Conservation (phyloP, 2,329 filamentous ascomycete genomes). For the Penicillium sp. region DNA sequence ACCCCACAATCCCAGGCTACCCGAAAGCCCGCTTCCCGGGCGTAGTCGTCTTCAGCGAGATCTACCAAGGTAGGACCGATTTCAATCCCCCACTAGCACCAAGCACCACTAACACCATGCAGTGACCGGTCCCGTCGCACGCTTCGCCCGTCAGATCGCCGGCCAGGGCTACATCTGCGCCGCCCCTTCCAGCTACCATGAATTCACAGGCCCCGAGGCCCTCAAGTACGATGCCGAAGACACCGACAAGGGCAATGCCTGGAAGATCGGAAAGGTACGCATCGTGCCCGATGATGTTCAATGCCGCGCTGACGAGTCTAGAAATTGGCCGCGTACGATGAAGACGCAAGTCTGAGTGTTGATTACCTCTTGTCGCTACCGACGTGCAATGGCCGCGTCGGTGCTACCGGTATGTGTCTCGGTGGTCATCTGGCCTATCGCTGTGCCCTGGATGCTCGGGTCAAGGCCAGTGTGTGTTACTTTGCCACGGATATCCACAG, state of each 20-base stretch:
- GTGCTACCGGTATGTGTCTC: slow-evolving; percentile 86
- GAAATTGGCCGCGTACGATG: slow-evolving; percentile 84
- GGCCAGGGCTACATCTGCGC: slow-evolving; percentile 92
- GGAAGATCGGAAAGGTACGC: slow-evolving; percentile 75
- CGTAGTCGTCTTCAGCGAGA: slow-evolving; percentile 87
- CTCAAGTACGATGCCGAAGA: slow-evolving; percentile 84
- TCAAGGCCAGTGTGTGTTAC: slow-evolving; percentile 79
- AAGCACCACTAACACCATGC: not conserved
- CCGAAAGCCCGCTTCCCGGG: slow-evolving; percentile 88
- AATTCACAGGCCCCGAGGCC: slow-evolving; percentile 83
- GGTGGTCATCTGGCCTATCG: slow-evolving; percentile 83
- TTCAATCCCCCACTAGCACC: not conserved
- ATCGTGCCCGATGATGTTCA: not conserved
- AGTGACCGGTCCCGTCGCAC: slow-evolving; percentile 88
- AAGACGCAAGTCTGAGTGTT: slow-evolving; percentile 69
- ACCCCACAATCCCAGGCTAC: slow-evolving; percentile 81
- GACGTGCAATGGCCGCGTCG: slow-evolving; percentile 80
- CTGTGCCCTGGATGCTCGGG: slow-evolving; percentile 72
- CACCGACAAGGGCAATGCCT: slow-evolving; percentile 83
- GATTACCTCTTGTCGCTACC: slow-evolving; percentile 70
- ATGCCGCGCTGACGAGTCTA: slow-evolving; percentile 34
- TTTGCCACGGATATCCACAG: slow-evolving; percentile 92
- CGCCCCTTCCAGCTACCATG: slow-evolving; percentile 87
- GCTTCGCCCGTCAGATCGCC: slow-evolving; percentile 89
- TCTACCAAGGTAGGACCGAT: slow-evolving; percentile 75